Base-by-base conservation (phyloP, 805 yeast species). In the Candida loeiensis region DNA sequence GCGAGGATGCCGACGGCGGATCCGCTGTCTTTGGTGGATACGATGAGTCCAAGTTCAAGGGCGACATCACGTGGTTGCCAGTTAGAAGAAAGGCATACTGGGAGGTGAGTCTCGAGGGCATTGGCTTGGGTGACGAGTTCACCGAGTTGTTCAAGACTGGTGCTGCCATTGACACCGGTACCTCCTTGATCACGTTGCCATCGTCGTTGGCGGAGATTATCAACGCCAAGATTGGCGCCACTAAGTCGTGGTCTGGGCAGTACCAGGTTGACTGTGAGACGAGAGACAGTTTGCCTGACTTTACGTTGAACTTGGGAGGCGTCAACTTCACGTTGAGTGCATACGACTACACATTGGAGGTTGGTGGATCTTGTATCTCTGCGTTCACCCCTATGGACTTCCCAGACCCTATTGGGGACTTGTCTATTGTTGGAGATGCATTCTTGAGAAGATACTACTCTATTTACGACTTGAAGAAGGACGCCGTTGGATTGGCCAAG, bases 31-130 rank as follows among this genome's bases (percentile, higher is more conserved):
- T 93, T 59, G 99, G 99, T 63, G 99, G 99, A 53, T 73, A 82
- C 51, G 97, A 91, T 59, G 75, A 80, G 53, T 61, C 81, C 46
- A 77, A 80, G 61, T 88, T 71, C 65, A 66, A 71, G 36, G 99
- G 99, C 50, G 79, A 91, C 52, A 76, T 93, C 56, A 85, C 91
- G 39, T 89, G 95, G 89, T 77, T 93, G 67, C 99, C 99, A 44
- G 95, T 93, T 47, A 88, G 99, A 75, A 87, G 99, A 77, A 89
- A 90, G 81, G 99, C 98, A 24, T 93, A 93, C 79, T 93, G 99
- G 99, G 99, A 93, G 75, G 99, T 93, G 45, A 79, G 83, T 53
- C 84, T 93, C 53, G 88, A 88, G 54, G 90, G 95, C 53, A 74
- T 93, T 61, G 86, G 90, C 32, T 76, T 93, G 48, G 99, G 99